These are phyloP conservation scores for Nicotiana tabacum DNA, from an alignment of 257 asterid genomes.

Conservation along the genomic window DNA sequence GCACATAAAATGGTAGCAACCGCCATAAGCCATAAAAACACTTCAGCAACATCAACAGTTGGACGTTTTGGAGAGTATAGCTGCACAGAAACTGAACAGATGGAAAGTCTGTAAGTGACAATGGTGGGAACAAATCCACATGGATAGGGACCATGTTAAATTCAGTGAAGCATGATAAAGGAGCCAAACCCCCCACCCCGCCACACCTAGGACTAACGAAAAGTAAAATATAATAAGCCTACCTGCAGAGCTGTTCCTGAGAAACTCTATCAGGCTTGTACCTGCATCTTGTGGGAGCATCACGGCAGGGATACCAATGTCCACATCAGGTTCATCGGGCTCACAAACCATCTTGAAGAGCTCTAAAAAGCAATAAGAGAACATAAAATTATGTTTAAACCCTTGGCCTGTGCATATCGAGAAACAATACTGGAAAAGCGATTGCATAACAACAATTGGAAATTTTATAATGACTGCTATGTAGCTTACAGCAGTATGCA, in stretches of 20 bases:
- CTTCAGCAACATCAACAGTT: slow-evolving; percentile 20
- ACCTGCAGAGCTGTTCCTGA: slow-evolving; percentile 60
- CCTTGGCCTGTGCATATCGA: background rate
- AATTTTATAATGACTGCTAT: background rate
- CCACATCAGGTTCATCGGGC: slow-evolving; percentile 58
- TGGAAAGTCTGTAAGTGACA: slow-evolving; percentile 14
- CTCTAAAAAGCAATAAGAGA: slow-evolving; percentile 39
- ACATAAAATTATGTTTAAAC: background rate
- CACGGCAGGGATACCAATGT: slow-evolving; percentile 72
- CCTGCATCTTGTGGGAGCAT: slow-evolving; percentile 99
- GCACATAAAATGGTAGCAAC: slow-evolving; percentile 19
- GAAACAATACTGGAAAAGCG: background rate
- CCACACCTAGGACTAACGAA: background rate
- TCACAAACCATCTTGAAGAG: slow-evolving; percentile 99
- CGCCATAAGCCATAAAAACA: slow-evolving; percentile 22
- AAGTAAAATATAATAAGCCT: slow-evolving; percentile 19
- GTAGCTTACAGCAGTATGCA: background rate
- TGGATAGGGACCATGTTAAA: background rate
- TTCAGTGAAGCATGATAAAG: background rate
- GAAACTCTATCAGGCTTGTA: slow-evolving; percentile 38
- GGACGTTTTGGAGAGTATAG: slow-evolving; percentile 21
- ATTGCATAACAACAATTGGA: background rate
- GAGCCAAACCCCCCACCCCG: background rate
- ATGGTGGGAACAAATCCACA: background rate
- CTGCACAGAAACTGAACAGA: slow-evolving; percentile 66